A percentile compares a stretch with the other conserved stretches of the same genome.
Conservation (phyloP, 495 filamentous ascomycete genomes). For the Penicillium lagena region DNA sequence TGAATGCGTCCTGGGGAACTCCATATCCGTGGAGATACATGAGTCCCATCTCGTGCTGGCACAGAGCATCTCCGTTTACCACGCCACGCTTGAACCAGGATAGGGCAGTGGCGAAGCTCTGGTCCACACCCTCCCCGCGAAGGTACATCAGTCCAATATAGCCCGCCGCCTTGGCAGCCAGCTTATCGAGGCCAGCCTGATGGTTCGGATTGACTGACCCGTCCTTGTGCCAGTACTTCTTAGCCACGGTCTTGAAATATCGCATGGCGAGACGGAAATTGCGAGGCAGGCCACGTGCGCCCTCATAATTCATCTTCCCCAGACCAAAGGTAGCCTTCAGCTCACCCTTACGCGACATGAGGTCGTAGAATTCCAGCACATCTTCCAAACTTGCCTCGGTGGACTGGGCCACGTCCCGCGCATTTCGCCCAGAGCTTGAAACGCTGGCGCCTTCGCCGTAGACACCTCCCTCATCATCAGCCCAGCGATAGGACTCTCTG, state of each 20-base stretch:
- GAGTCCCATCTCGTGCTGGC: slow-evolving; percentile 77
- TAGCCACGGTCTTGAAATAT: slow-evolving; percentile 78
- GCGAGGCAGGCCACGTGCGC: slow-evolving; percentile 64
- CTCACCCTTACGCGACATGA: slow-evolving; percentile 91
- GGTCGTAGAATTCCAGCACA: slow-evolving; percentile 87
- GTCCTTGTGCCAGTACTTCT: slow-evolving; percentile 81
- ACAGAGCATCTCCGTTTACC: slow-evolving; percentile 72
- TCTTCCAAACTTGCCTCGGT: slow-evolving; percentile 82
- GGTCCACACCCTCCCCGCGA: slow-evolving; percentile 81
- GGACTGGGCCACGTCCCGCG: slow-evolving; percentile 61
- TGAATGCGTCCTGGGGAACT: slow-evolving; percentile 62
- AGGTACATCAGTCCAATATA: slow-evolving; percentile 91
- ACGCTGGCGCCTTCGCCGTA: slow-evolving; percentile 93
- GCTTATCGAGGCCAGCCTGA: slow-evolving; percentile 61
- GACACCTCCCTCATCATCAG: slow-evolving; percentile 86
- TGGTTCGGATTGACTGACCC: slow-evolving; percentile 51
- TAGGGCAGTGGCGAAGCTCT: slow-evolving; percentile 67
- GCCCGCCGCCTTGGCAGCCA: slow-evolving; percentile 83
- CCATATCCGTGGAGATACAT: slow-evolving; percentile 86
- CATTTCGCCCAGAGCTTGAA: slow-evolving; percentile 84
- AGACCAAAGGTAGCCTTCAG: slow-evolving; percentile 87
- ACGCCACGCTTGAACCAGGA: slow-evolving; percentile 86
- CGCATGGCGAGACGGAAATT: slow-evolving; percentile 68
- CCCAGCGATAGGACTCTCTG: slow-evolving; percentile 65
- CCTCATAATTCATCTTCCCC: slow-evolving; percentile 86